Conservation (phyloP, 78 protist species). For the Ministeria vibrans region DNA sequence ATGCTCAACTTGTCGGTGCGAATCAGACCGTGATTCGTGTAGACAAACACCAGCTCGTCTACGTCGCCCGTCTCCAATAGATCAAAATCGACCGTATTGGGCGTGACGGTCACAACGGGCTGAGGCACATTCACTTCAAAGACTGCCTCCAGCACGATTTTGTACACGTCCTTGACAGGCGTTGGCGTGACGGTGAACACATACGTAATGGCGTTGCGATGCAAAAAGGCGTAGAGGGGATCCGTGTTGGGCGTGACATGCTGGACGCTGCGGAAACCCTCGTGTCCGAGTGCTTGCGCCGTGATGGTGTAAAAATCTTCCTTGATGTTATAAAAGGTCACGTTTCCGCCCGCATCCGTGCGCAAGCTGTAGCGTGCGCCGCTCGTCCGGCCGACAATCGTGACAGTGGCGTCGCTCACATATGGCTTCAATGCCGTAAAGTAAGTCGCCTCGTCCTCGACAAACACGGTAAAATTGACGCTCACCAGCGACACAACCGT, state of each 20-base stretch:
- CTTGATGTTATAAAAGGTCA: background rate
- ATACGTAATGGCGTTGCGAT: background rate
- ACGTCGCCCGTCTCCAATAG: background rate
- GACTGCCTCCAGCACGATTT: background rate
- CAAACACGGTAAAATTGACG: no score
- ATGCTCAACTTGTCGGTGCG: background rate
- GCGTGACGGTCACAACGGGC: background rate
- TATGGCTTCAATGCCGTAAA: background rate
- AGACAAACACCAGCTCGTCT: background rate
- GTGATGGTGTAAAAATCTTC: background rate
- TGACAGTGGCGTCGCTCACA: background rate
- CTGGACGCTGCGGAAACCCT: no score
- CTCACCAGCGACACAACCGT: no score
- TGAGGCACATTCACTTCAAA: background rate
- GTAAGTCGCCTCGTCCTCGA: background rate
- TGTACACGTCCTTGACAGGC: background rate
- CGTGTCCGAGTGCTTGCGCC: background rate
- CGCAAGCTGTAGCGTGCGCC: no score
- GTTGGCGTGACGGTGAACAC: background rate
- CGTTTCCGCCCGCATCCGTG: no score
- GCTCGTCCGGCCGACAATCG: no score
- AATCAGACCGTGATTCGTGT: slow-evolving; percentile 5
- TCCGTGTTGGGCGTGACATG: background rate
- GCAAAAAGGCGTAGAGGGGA: background rate
- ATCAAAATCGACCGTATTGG: background rate